These are phyloP conservation scores for Trichoderma sp. DNA, from an alignment of 2,329 filamentous ascomycete genomes.

Conservation along the genomic window DNA sequence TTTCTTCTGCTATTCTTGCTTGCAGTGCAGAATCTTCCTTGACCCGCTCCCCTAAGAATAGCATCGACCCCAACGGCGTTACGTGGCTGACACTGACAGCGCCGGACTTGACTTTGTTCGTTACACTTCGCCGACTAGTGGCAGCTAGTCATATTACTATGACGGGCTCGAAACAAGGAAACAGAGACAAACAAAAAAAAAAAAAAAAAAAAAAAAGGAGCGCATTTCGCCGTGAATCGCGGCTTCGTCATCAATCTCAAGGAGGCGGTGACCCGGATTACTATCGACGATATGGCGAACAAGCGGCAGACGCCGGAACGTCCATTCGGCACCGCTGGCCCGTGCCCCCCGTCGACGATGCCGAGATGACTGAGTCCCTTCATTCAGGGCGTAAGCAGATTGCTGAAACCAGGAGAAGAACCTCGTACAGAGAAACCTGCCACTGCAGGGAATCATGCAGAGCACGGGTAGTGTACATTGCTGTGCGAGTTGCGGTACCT, in stretches of 20 bases:
- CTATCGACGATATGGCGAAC: not conserved
- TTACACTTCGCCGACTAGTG: not conserved
- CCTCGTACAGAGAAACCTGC: not conserved
- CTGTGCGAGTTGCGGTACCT: not conserved
- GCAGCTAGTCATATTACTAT: not conserved
- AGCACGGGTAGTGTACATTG: not conserved
- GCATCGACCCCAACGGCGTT: not conserved
- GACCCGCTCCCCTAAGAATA: constrained; percentile 3
- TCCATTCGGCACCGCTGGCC: not conserved
- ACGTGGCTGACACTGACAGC: not conserved
- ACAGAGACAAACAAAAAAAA: no score
- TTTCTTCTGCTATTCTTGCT: no score
- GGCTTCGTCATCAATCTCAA: not conserved
- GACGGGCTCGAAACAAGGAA: not conserved
- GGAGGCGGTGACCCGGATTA: not conserved
- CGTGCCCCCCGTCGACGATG: not conserved
- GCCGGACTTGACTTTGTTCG: not conserved
- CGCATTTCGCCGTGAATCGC: not conserved
- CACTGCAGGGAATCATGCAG: constrained; percentile 1
- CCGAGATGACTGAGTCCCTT: constrained; percentile 6
- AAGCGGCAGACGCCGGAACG: not conserved
- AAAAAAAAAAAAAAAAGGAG: no score
- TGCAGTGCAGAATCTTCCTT: not conserved
- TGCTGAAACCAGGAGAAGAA: constrained; percentile 7
- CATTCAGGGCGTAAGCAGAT: not conserved